These are phyloP conservation scores for Citrullus colocynthis DNA, from an alignment of 306 rosid species.

Conservation along the genomic window DNA sequence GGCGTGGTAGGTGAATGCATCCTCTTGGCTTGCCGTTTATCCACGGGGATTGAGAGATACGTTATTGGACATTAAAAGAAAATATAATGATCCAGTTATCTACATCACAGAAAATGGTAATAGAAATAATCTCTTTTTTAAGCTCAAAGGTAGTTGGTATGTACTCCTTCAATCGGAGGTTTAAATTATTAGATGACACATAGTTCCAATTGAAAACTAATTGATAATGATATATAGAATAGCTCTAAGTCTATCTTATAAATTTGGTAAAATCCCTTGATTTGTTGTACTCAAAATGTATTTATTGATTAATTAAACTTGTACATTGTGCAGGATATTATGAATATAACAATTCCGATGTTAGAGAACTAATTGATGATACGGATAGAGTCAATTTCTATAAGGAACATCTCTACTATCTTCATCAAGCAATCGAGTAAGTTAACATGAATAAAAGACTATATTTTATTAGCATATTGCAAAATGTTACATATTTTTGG, in stretches of 20 bases:
- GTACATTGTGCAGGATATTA: background rate
- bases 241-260: no score
- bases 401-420: background rate
- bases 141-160: no score
- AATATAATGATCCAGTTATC: conserved; percentile 14
- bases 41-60: conserved; percentile 17
- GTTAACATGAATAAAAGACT: background rate
- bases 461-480: no score
- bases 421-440: background rate
- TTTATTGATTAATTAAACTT: background rate
- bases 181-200: no score
- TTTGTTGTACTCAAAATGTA: no score
- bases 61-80: conserved; percentile 12
- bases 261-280: no score
- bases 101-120: conserved; percentile 53
- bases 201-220: no score
- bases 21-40: conserved; percentile 9
- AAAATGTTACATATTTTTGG: no score
- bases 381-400: background rate
- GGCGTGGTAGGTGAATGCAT: conserved; percentile 3
- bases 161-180: no score
- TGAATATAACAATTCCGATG: background rate
- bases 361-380: background rate
- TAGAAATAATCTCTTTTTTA: background rate
- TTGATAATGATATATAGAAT: no score